Percentiles rank a stretch among this genome's conserved stretches.
Evolutionary conservation across 2,329 filamentous ascomycete species (phyloP).

Genomic region (Trichocomaceae sp.): DNA sequence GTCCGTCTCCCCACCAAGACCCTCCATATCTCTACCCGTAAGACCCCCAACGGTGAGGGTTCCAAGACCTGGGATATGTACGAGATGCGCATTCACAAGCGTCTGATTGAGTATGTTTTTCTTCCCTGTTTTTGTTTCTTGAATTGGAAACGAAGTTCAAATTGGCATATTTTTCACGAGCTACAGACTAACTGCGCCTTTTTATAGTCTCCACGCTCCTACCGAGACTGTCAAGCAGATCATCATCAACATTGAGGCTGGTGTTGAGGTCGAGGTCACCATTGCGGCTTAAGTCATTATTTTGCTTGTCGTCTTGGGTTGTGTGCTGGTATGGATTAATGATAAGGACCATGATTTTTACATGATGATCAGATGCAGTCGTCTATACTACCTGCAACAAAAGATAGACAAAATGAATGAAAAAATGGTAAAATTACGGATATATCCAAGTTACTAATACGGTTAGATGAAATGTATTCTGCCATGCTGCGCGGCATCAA

Average conservation of each 20-base stretch:
- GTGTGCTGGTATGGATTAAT: background rate
- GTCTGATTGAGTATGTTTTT: conserved; percentile 74
- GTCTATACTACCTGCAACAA: background rate
- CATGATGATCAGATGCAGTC: background rate
- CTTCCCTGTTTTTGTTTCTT: background rate
- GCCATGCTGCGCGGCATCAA: no score
- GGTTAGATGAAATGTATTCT: no score
- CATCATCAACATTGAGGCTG: conserved; percentile 50
- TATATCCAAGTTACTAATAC: background rate
- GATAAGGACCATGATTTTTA: conserved; percentile 1
- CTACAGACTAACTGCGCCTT: background rate
- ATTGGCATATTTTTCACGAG: no score
- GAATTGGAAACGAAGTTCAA: no score
- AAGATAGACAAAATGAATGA: conserved; percentile 9
- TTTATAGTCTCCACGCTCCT: conserved; percentile 75
- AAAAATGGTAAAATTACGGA: conserved; percentile 7
- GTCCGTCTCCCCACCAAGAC: conserved; percentile 97
- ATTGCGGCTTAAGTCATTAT: conserved; percentile 42
- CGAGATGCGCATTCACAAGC: conserved; percentile 99
- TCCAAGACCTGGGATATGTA: conserved; percentile 99
- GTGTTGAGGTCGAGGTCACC: conserved; percentile 49
- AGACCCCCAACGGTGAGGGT: conserved; percentile 99
- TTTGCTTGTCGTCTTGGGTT: conserved; percentile 7
- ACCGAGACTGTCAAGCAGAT: conserved; percentile 65
- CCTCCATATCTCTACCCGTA: conserved; percentile 93